These are phyloP conservation scores for Cytauxzoon felis DNA, from an alignment of 169 alveolate species.

Conservation along the genomic window DNA sequence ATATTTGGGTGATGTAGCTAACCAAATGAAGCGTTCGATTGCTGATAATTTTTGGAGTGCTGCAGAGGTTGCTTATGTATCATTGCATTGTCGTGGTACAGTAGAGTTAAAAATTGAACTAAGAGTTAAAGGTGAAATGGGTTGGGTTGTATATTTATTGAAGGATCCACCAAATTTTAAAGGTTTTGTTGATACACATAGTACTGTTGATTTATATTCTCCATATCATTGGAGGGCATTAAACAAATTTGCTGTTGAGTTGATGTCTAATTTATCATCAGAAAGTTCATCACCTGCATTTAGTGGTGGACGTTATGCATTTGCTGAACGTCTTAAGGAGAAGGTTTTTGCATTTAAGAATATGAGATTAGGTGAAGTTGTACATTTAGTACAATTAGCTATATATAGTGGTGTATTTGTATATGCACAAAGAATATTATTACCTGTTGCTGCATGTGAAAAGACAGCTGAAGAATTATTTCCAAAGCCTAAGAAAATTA, in stretches of 20 bases:
- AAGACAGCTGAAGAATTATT: slow-evolving; percentile 75
- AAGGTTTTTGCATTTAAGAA: slow-evolving; percentile 66
- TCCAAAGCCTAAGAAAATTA: slow-evolving; percentile 60
- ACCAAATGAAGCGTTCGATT: slow-evolving; percentile 75
- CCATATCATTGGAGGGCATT: slow-evolving; percentile 68
- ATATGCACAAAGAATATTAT: slow-evolving; percentile 70
- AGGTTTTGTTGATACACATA: slow-evolving; percentile 74
- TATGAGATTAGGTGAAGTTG: slow-evolving; percentile 73
- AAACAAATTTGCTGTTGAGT: slow-evolving; percentile 67
- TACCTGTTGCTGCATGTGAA: slow-evolving; percentile 76
- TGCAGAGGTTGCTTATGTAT: slow-evolving; percentile 71
- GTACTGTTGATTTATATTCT: slow-evolving; percentile 60
- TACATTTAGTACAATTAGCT: slow-evolving; percentile 74
- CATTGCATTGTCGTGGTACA: slow-evolving; percentile 58
- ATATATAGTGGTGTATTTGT: slow-evolving; percentile 75
- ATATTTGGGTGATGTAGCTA: slow-evolving; percentile 75
- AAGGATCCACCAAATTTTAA: slow-evolving; percentile 55
- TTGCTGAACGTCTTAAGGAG: slow-evolving; percentile 67
- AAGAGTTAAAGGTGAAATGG: slow-evolving; percentile 75
- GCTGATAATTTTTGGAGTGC: slow-evolving; percentile 77
- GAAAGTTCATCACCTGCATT: slow-evolving; percentile 34
- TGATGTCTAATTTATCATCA: slow-evolving; percentile 37
- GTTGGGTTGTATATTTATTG: slow-evolving; percentile 73
- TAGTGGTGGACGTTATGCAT: slow-evolving; percentile 75
- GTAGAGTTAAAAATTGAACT: slow-evolving; percentile 67